Conservation (phyloP, 139 green algal genomes). For the Volvox reticuliferus region DNA sequence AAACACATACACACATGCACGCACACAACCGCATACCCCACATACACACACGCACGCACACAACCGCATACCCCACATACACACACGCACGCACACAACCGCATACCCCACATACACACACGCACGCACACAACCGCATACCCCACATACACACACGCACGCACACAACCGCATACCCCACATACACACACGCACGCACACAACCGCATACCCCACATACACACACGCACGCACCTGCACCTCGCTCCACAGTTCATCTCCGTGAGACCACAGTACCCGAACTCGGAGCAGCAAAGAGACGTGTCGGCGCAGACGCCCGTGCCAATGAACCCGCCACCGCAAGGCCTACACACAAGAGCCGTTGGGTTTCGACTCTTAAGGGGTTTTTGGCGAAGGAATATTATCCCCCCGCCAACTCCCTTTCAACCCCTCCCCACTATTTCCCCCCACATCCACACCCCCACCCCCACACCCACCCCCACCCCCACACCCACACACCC, state of each 20-base stretch:
- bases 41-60: no score
- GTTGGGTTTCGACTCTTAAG: no score
- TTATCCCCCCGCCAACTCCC: neutral
- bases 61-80: no score
- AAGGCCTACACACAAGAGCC: neutral
- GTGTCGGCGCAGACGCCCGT: neutral
- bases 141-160: neutral
- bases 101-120: neutral
- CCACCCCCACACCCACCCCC: neutral
- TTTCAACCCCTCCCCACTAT: neutral
- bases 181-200: neutral
- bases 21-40: no score
- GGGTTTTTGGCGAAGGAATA: no score
- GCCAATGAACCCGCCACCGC: conserved; percentile 22
- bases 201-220: neutral
- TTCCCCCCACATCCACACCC: neutral
- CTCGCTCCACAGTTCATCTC: neutral
- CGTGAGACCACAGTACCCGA: conserved; percentile 3
- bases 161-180: neutral
- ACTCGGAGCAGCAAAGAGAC: conserved; percentile 31
- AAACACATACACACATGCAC: no score
- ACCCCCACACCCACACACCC: neutral
- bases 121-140: neutral
- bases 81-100: neutral
- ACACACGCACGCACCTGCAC: neutral